These are phyloP conservation scores for Helianthus annuus DNA, from an alignment of 129 eudicot genomes.

Conservation along the genomic window HanXRQr2.0-SUNRISE NC_035446.2:152037775-152038274, in stretches of 20 bases:
- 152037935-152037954: slow-evolving; percentile 4
- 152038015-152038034: neutral
- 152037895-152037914: neutral
- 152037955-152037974: slow-evolving; percentile 2
- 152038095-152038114: neutral
- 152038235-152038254: neutral
- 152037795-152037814: slow-evolving; percentile 7
- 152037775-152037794: slow-evolving; percentile 6
- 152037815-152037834: slow-evolving; percentile 13
- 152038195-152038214: neutral
- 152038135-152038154: slow-evolving; percentile 1
- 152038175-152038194: neutral
- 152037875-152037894: slow-evolving; percentile 5
- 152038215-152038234: neutral
- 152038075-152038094: neutral
- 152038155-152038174: slow-evolving; percentile 5
- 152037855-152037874: neutral
- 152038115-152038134: neutral
- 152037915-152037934: neutral
- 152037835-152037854: slow-evolving; percentile 7
- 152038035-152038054: slow-evolving; percentile 8
- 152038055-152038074: neutral
- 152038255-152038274: slow-evolving; percentile 15
- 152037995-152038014: neutral
- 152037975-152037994: slow-evolving; percentile 29